phyloP scores from a whole-genome alignment of 1,139 yeast genomes.

The Protomyces inundatus region DNA sequence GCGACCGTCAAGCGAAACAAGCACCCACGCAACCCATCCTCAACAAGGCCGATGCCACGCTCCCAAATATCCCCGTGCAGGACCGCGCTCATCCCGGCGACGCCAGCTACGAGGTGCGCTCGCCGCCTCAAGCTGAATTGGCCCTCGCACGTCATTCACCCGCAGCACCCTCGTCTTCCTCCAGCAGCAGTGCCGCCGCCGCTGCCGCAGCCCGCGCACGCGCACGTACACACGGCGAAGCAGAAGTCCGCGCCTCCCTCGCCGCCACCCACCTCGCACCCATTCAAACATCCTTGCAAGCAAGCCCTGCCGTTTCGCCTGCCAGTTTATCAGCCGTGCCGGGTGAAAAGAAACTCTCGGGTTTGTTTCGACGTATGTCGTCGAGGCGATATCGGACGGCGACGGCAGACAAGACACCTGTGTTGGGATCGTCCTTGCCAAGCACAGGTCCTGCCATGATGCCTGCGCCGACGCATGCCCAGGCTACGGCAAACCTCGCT shows the following conservation, averaged over 20 bases:
- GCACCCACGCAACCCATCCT: not conserved
- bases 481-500: not conserved
- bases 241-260: slow-evolving; percentile 16
- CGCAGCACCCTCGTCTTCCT: not conserved
- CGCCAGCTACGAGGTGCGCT: slow-evolving; percentile 3
- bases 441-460: not conserved
- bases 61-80: slow-evolving; percentile 23
- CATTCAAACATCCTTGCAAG: too few relatives aligned
- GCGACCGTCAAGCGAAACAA: slow-evolving; percentile 37
- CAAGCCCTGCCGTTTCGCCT: not conserved
- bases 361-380: slow-evolving; percentile 21
- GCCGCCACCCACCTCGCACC: slow-evolving; percentile 16
- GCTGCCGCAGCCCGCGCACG: slow-evolving; percentile 23
- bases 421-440: not conserved
- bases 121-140: not conserved
- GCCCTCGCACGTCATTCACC: not conserved
- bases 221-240: slow-evolving; percentile 26
- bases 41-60: not conserved
- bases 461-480: slow-evolving; percentile 1
- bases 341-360: slow-evolving; percentile 15
- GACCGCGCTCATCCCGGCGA: slow-evolving; percentile 14
- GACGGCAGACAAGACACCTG: not conserved
- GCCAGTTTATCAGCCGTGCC: not conserved
- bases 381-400: slow-evolving; percentile 14
- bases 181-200: not conserved